A percentile compares a stretch with the other conserved stretches of the same genome.
Conservation (phyloP, 352 stramenopile species). For the Globisporangium spiculum region DNA sequence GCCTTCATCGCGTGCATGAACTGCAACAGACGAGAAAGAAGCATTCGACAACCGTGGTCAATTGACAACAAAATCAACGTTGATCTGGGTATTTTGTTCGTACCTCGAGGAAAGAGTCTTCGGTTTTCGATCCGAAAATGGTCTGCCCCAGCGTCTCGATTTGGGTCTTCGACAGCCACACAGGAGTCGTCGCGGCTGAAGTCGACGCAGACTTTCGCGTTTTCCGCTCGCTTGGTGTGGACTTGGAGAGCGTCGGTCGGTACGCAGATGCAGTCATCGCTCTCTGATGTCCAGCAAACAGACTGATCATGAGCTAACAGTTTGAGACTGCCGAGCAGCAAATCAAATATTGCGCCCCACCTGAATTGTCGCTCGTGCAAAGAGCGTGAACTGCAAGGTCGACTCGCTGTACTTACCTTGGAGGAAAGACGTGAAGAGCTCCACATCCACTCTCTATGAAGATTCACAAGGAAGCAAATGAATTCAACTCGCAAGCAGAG, state of each 20-base stretch:
- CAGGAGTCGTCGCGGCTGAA: neutral
- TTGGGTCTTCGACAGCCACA: constrained; percentile 55
- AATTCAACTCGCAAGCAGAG: neutral
- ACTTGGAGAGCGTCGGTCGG: constrained; percentile 21
- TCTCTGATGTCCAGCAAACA: constrained; percentile 13
- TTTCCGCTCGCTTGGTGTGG: constrained; percentile 22
- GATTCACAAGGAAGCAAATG: too few species aligned
- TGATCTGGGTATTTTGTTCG: neutral
- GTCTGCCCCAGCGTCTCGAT: constrained; percentile 36
- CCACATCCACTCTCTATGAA: constrained; percentile 32
- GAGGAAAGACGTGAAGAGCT: constrained; percentile 62
- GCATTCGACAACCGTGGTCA: neutral
- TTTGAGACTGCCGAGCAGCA: neutral
- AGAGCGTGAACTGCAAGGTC: constrained; percentile 55
- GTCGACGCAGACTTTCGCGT: constrained; percentile 17
- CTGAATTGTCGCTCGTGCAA: constrained; percentile 36
- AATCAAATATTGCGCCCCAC: constrained; percentile 20
- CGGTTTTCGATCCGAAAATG: constrained; percentile 46
- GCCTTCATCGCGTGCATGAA: constrained; percentile 46
- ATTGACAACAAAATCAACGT: neutral
- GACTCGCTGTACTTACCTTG: constrained; percentile 43
- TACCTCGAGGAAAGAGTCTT: constrained; percentile 52
- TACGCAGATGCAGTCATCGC: constrained; percentile 25
- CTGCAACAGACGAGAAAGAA: constrained; percentile 15
- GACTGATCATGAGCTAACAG: neutral